Conservation (phyloP, 2,329 filamentous ascomycete genomes). For the Thielaviopsis ethacetica region DNA sequence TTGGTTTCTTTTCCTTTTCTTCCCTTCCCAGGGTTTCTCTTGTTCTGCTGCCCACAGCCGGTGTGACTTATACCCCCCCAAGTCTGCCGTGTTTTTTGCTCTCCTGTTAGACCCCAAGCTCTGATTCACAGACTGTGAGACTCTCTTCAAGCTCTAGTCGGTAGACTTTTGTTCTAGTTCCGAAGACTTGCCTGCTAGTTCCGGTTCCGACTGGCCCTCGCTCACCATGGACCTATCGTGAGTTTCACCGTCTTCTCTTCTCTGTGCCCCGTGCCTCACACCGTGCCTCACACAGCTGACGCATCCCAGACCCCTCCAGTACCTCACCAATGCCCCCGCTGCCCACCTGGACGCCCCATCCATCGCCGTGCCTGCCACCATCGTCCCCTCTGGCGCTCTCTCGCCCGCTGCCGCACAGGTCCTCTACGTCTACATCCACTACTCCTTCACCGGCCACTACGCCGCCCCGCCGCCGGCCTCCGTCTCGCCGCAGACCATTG, state of each 20-base stretch:
- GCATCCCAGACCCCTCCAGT: not conserved
- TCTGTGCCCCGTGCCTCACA: not conserved
- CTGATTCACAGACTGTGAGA: too few species aligned
- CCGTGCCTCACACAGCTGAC: not conserved
- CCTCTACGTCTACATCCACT: conserved; percentile 11
- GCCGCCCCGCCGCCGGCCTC: not conserved
- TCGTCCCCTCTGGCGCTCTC: conserved; percentile 5
- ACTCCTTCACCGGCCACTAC: conserved; percentile 8
- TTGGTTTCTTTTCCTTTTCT: too few species aligned
- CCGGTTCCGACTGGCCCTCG: not conserved
- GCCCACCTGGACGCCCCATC: conserved; percentile 9
- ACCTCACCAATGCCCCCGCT: conserved; percentile 2
- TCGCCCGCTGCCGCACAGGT: conserved; percentile 3
- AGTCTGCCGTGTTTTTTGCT: too few species aligned
- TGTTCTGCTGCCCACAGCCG: too few species aligned
- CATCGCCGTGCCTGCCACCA: conserved; percentile 1
- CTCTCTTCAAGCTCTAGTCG: not conserved
- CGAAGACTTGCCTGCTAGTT: not conserved
- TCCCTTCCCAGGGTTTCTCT: too few species aligned
- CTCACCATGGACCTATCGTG: conserved; percentile 3
- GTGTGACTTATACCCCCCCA: too few species aligned
- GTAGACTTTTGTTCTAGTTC: not conserved
- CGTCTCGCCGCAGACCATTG: conserved; percentile 8
- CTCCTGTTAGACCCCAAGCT: too few species aligned
- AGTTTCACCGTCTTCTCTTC: not conserved